These are phyloP conservation scores for Stramenopiles sp. DNA, from an alignment of 352 stramenopile species.

Conservation along the genomic window DNA sequence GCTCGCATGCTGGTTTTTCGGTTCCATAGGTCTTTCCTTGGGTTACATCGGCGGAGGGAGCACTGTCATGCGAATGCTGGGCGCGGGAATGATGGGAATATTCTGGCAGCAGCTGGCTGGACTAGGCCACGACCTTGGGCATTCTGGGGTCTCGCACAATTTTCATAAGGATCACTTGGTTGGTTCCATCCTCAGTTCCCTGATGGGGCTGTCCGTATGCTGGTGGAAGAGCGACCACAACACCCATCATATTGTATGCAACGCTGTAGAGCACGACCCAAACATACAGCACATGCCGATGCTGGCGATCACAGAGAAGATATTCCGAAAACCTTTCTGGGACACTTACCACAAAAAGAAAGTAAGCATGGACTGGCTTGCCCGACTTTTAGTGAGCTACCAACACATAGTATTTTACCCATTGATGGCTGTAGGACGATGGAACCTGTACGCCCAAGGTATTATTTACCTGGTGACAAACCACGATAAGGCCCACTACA, in stretches of 20 bases:
- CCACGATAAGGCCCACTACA: slow-evolving; percentile 23
- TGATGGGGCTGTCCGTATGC: slow-evolving; percentile 32
- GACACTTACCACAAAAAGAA: slow-evolving; percentile 33
- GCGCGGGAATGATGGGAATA: slow-evolving; percentile 31
- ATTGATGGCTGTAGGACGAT: slow-evolving; percentile 44
- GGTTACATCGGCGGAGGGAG: slow-evolving; percentile 14
- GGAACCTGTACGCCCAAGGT: slow-evolving; percentile 50
- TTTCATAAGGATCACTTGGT: slow-evolving; percentile 27
- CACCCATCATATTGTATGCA: slow-evolving; percentile 47
- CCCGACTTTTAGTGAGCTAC: slow-evolving; percentile 36
- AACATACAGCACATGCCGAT: slow-evolving; percentile 59
- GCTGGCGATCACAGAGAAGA: slow-evolving; percentile 34
- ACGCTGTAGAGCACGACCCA: slow-evolving; percentile 42
- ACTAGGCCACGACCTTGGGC: slow-evolving; percentile 45
- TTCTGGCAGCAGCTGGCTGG: slow-evolving; percentile 58
- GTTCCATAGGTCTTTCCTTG: slow-evolving; percentile 24
- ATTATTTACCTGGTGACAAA: slow-evolving; percentile 29
- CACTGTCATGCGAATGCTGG: slow-evolving; percentile 25
- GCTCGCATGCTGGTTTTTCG: slow-evolving; percentile 18
- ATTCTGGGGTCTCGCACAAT: slow-evolving; percentile 35
- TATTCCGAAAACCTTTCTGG: slow-evolving; percentile 34
- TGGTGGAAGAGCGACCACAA: slow-evolving; percentile 60
- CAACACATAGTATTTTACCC: slow-evolving; percentile 53
- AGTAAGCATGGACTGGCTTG: slow-evolving; percentile 27
- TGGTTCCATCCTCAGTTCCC: slow-evolving; percentile 28